Base-by-base conservation (phyloP, 495 filamentous ascomycete species). In the Aeminium ludgeri region DNA sequence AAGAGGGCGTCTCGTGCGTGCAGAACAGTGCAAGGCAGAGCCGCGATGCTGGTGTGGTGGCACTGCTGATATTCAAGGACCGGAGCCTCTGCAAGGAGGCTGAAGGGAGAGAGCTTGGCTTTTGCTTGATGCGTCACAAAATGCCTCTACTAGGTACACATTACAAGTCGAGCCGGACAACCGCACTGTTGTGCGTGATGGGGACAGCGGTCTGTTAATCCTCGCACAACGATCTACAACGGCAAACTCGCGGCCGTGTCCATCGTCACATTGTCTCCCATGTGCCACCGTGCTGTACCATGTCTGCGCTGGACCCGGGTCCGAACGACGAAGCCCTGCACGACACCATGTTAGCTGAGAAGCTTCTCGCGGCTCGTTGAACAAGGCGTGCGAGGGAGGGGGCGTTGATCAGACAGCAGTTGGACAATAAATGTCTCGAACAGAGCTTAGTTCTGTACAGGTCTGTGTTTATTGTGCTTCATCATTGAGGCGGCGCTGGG, bases 321-420 rank as follows among this genome's bases (percentile, higher is more conserved):
- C 10, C 15, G 8, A 23, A 5, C 16, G 5, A 41, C 10, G 15
- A n/a, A 30, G 36, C 25, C 19, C 20, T 29, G 17, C 16, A n/a
- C 20, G 5, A 15, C 35, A 10, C n/a, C 2, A 2, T 39, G 10
- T 39, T 6, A 16, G 15, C 15, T 15, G 18, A 39, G n/a, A 19
- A 16, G 20, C 6, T 15, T 11, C n/a, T 32, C 5, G 6, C 27
- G 19, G 30, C 18, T 42, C 10, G 33, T 20, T 29, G n/a, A 42
- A 15, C 27, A 30, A 19, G 20, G n/a, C 1, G 20, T 18, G 30
- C 10, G 18, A 1, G 23, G 29, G 42, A 18, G 25, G 25, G 18
- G 23, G 20, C 4, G 20, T 7, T n/a, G 20, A n/a, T 82, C 76
- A 82, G 78, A 80, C 72, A 81, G 76, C 75, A 77, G 76, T 82